Evolutionary conservation across 1,139 yeast genomes (phyloP).

Genomic region (Petasospora fabianii): DNA sequence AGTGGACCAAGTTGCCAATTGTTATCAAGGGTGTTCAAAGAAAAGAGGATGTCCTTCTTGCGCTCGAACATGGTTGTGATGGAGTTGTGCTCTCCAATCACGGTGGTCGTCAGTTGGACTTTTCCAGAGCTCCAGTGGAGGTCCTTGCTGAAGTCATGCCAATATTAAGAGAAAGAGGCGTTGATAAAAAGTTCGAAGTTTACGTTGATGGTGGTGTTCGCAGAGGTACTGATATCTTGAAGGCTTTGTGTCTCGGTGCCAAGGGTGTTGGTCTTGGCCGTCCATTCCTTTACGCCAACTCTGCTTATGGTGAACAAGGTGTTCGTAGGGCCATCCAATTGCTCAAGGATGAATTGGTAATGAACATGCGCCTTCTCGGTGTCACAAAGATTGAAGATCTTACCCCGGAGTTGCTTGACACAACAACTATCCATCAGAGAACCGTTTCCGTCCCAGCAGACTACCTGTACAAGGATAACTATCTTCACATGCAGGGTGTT

Average conservation of each 20-base stretch:
- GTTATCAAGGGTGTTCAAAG: conserved; percentile 66
- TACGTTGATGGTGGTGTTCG: conserved; percentile 58
- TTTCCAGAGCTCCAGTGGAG: conserved; percentile 64
- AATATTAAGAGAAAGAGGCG: conserved; percentile 41
- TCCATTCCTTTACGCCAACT: conserved; percentile 68
- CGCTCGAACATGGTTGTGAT: conserved; percentile 64
- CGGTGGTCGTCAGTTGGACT: conserved; percentile 74
- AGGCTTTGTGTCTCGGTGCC: conserved; percentile 71
- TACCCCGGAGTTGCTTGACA: conserved; percentile 50
- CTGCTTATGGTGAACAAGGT: conserved; percentile 74
- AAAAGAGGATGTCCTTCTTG: conserved; percentile 63
- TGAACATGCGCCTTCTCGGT: conserved; percentile 88
- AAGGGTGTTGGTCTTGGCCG: conserved; percentile 75
- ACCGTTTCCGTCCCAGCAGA: conserved; percentile 46
- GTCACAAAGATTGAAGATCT: conserved; percentile 64
- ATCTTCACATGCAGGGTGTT: conserved; percentile 37
- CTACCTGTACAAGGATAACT: conserved; percentile 39
- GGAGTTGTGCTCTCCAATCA: conserved; percentile 75
- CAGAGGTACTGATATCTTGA: conserved; percentile 64
- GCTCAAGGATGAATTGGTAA: conserved; percentile 73
- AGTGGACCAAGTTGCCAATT: conserved; percentile 45
- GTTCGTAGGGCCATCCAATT: conserved; percentile 74
- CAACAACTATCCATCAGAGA: conserved; percentile 34
- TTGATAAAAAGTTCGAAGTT: conserved; percentile 34
- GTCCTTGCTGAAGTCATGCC: conserved; percentile 64